Percentiles rank a stretch among this genome's conserved stretches.
phyloP scores from a whole-genome alignment of 345 rosid species.

The Populus nigra region DNA sequence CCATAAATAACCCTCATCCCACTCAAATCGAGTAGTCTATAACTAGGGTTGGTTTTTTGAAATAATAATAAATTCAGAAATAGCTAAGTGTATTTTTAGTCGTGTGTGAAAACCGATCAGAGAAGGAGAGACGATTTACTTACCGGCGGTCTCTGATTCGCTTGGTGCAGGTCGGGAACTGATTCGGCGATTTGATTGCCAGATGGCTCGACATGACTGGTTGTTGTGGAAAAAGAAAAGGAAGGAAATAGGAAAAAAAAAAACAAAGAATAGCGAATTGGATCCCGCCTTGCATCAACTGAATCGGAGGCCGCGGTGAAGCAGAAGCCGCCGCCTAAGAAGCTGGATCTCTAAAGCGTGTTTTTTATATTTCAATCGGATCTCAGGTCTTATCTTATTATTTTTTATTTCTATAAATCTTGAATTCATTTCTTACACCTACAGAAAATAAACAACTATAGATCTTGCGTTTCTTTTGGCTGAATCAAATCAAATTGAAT shows the following conservation, averaged over 20 bases:
- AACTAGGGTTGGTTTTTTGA: background rate
- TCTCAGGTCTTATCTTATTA: slow-evolving; percentile 26
- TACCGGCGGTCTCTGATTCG: slow-evolving; percentile 86
- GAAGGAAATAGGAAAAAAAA: background rate
- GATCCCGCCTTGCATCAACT: slow-evolving; percentile 99
- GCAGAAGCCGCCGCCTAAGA: background rate
- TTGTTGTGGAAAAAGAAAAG: no score
- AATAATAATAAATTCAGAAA: no score
- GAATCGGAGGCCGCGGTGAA: slow-evolving; percentile 92
- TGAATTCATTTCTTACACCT: background rate
- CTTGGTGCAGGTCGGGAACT: slow-evolving; percentile 99
- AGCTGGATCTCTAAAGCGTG: background rate
- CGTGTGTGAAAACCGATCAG: background rate
- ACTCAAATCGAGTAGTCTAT: background rate
- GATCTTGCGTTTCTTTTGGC: background rate
- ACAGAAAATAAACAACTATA: background rate
- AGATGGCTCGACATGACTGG: slow-evolving; percentile 19
- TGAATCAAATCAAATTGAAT: background rate
- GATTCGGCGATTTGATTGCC: slow-evolving; percentile 17
- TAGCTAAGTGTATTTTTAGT: no score
- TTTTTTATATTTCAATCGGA: slow-evolving; percentile 24
- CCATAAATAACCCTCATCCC: slow-evolving; percentile 33
- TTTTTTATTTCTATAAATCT: background rate
- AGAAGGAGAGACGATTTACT: slow-evolving; percentile 20
- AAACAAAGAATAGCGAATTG: slow-evolving; percentile 26